Percentiles rank a stretch among this genome's conserved stretches.
Evolutionary conservation across 768 basidiomycete genomes (phyloP).

Genomic region (Serpula lacrymans): DNA sequence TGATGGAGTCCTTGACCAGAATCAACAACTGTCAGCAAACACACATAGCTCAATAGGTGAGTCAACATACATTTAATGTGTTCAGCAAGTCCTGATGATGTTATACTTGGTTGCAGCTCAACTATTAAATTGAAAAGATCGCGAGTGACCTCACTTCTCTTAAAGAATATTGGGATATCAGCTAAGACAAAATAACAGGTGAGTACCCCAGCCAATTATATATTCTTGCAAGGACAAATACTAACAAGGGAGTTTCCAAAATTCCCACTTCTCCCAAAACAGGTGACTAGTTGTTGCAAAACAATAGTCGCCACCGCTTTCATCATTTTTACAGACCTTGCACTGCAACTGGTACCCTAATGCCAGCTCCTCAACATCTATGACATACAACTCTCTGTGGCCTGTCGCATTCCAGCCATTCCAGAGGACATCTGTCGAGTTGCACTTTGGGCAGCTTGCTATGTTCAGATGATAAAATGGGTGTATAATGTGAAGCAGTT

Average conservation of each 20-base stretch:
- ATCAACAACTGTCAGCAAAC: background rate
- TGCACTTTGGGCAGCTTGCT: no score
- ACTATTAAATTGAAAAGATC: conserved; percentile 21
- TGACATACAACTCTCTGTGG: no score
- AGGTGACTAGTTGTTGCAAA: conserved; percentile 12
- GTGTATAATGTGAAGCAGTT: no score
- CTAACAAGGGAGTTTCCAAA: conserved; percentile 18
- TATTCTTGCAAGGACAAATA: no score
- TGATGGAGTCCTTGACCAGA: conserved; percentile 19
- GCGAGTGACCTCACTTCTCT: conserved; percentile 15
- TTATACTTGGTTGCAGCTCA: conserved; percentile 16
- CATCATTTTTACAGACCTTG: conserved; percentile 4
- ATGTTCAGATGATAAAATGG: no score
- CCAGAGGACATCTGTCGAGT: no score
- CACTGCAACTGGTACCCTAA: conserved; percentile 13
- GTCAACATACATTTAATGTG: conserved; percentile 17
- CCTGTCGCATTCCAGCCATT: no score
- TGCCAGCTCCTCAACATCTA: conserved; percentile 12
- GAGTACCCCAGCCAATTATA: no score
- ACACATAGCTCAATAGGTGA: background rate
- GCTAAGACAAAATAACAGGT: conserved; percentile 8
- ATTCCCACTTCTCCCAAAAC: conserved; percentile 17
- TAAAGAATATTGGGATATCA: conserved; percentile 17
- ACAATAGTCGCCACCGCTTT: conserved; percentile 4
- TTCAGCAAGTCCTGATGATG: conserved; percentile 17